phyloP scores from a whole-genome alignment of 2,329 filamentous ascomycete species.

The Ophiostoma fasciatum region DNA sequence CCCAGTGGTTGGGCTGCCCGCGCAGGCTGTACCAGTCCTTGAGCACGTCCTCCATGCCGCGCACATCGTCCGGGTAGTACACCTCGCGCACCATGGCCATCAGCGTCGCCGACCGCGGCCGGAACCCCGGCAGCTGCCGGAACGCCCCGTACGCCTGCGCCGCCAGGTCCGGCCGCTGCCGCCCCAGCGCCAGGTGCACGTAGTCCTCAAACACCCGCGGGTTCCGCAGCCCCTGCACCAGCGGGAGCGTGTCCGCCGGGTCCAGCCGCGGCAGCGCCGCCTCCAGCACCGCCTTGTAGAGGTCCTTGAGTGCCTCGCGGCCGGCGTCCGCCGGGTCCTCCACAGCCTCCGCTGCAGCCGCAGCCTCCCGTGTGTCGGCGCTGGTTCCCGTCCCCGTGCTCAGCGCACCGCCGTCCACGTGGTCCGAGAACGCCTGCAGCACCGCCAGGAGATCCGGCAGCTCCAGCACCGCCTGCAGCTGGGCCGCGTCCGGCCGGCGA shows the following conservation, averaged over 20 bases:
- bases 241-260: slow-evolving; percentile 16
- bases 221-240: slow-evolving; percentile 28
- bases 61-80: slow-evolving; percentile 20
- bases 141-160: slow-evolving; percentile 31
- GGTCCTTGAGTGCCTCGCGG: neutral
- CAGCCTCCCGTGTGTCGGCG: neutral
- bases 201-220: slow-evolving; percentile 28
- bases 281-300: slow-evolving; percentile 6
- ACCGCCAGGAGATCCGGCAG: neutral
- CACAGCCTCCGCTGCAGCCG: neutral
- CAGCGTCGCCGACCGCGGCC: slow-evolving; percentile 25
- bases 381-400: neutral
- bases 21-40: slow-evolving; percentile 32
- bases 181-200: slow-evolving; percentile 19
- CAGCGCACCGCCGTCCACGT: neutral
- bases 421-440: neutral
- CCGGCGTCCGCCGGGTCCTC: neutral
- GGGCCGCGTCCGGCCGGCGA: too few species aligned
- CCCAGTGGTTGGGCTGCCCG: slow-evolving; percentile 26
- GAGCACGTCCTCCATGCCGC: slow-evolving; percentile 30
- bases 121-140: slow-evolving; percentile 24
- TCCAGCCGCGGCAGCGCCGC: slow-evolving; percentile 7
- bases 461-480: slow-evolving; percentile 21
- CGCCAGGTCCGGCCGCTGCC: slow-evolving; percentile 19
- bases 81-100: slow-evolving; percentile 28